Evolutionary conservation across 108 stramenopile species (phyloP), one percentile per base, ranked within the genome.

Genomic region (Chaetoceros muelleri): DNA sequence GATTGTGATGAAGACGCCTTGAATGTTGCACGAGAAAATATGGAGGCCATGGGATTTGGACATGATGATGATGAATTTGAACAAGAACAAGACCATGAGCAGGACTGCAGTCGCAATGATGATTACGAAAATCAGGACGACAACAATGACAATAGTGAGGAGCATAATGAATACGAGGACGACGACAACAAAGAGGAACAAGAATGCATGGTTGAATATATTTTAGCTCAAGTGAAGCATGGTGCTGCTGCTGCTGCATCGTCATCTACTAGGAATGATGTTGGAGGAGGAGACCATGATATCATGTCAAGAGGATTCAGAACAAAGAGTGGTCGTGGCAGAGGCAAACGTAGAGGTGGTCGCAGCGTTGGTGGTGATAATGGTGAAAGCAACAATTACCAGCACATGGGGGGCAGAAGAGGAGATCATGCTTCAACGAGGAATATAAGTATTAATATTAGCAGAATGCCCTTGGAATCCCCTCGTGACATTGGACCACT

Each of bases 1-100:
- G 94, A 96, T 68, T 82, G 93, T 55, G 94, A 96, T 46, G 57
- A 63, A 0, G 84, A 76, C 17, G 97, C 95, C 19, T 55, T 96
- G 40, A 62, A 52, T 18, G 48, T 79, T 5, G 94, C 95, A 21
- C 58, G 59, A 48, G 65, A 67, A 45, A 92, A 92, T 65, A 64
- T 71, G 7, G 67, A 66, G 48, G 58, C 53, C 13, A 46, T 73
- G 44, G 67, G 67, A 17, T 28, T 71, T 24, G 55, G 66, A 1
- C 62, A 66, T 20, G 47, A 58, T 8, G 61, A 57, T 24, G 27
- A 52, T 19, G 19, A 23, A 21, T 28, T 79, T 27, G 55, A 67
- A n/a, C n/a, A n/a, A n/a, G n/a, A n/a, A n/a, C n/a, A n/a, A n/a
- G n/a, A n/a, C n/a, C n/a, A n/a, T n/a, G n/a, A n/a, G n/a, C n/a